Percentiles rank a stretch among this genome's conserved stretches.
These are phyloP conservation scores for Coniosporium apollinis DNA, from an alignment of 495 filamentous ascomycete species.

Conservation along the genomic window DNA sequence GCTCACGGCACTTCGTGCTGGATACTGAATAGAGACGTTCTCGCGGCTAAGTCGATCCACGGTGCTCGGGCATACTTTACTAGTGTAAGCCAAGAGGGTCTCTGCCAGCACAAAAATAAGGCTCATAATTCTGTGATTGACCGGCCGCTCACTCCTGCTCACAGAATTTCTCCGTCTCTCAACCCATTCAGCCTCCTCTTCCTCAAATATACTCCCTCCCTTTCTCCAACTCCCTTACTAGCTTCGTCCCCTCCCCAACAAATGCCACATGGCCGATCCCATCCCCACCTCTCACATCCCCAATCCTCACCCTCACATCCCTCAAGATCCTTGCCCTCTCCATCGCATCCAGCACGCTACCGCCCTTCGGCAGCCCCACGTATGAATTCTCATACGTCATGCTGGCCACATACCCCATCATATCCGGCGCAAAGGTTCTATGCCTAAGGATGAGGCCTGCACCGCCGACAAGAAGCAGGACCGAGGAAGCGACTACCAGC, in stretches of 20 bases:
- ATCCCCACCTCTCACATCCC: slow-evolving; percentile 9
- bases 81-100: too few species aligned
- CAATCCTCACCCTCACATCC: slow-evolving; percentile 9
- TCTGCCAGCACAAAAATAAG: too few species aligned
- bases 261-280: slow-evolving; percentile 14
- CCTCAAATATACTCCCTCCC: neutral
- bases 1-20: too few species aligned
- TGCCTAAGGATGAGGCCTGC: slow-evolving; percentile 5
- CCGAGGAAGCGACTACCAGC: slow-evolving; percentile 6
- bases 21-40: too few species aligned
- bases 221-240: neutral
- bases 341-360: slow-evolving; percentile 11
- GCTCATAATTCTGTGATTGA: too few species aligned
- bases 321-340: slow-evolving; percentile 10
- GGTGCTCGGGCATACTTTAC: too few species aligned
- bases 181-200: neutral
- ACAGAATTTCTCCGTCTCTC: neutral
- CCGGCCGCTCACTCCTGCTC: too few species aligned
- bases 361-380: slow-evolving; percentile 6
- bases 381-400: slow-evolving; percentile 16
- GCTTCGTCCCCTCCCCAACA: neutral
- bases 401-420: slow-evolving; percentile 14
- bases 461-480: slow-evolving; percentile 7
- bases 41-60: too few species aligned
- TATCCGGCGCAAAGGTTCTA: slow-evolving; percentile 9